These are phyloP conservation scores for Besnoitia besnoiti DNA, from an alignment of 169 alveolate genomes.

Conservation along the genomic window DNA sequence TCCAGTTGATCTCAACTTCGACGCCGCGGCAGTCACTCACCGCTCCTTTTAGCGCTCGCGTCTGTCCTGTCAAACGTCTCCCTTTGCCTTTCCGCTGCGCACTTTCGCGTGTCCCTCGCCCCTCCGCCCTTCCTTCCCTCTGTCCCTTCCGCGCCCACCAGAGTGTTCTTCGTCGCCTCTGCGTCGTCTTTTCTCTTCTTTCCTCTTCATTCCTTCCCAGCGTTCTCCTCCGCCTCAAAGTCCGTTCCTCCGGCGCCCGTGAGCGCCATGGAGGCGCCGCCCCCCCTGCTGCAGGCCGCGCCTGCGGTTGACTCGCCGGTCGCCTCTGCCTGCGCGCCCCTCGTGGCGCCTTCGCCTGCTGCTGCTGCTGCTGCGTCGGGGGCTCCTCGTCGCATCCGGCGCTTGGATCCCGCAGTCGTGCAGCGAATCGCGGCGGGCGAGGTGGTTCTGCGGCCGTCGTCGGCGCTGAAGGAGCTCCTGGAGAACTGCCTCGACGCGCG, in stretches of 20 bases:
- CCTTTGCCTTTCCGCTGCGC: too few species aligned
- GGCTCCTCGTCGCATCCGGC: slow-evolving; percentile 71
- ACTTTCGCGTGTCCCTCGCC: too few species aligned
- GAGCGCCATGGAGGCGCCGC: too few species aligned
- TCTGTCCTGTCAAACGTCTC: too few species aligned
- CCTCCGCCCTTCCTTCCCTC: too few species aligned
- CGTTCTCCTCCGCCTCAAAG: neutral
- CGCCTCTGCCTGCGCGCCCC: neutral
- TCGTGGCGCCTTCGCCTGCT: neutral
- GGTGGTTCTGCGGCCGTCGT: slow-evolving; percentile 94
- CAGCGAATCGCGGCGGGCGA: slow-evolving; percentile 98
- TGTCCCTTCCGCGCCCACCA: too few species aligned
- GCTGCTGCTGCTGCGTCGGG: neutral
- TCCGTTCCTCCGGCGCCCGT: too few species aligned
- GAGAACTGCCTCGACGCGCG: slow-evolving; percentile 99
- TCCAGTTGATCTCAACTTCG: too few species aligned
- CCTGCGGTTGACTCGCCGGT: too few species aligned
- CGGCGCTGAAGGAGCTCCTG: slow-evolving; percentile 96
- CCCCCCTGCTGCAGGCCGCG: too few species aligned
- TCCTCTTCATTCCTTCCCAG: neutral
- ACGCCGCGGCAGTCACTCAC: too few species aligned
- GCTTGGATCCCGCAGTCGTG: slow-evolving; percentile 88
- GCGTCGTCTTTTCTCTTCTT: neutral
- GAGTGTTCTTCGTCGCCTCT: neutral
- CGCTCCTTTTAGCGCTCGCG: too few species aligned